Conservation (phyloP, 139 green algal species). For the Chlamydomonas sp. region DNA sequence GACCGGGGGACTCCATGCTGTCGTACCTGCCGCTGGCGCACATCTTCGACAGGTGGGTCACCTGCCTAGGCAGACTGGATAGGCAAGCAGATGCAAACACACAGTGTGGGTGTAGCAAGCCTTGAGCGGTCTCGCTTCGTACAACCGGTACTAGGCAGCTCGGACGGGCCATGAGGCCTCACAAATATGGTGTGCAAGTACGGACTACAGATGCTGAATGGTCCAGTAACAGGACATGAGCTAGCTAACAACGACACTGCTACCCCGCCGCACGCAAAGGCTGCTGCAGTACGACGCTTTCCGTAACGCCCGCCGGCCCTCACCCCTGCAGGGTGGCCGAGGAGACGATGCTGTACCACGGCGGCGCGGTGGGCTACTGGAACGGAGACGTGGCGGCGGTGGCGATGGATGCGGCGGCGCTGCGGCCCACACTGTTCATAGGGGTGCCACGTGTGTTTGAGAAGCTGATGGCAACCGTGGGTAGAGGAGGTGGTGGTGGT, state of each 20-base stretch:
- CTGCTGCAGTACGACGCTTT: neutral
- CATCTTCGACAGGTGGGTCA: constrained; percentile 84
- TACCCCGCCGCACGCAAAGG: neutral
- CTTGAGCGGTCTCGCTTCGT: neutral
- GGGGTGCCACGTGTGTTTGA: constrained; percentile 89
- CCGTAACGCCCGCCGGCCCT: too few relatives aligned
- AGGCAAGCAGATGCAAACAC: too few relatives aligned
- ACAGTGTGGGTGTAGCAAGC: neutral
- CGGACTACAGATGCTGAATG: neutral
- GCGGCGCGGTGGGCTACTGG: constrained; percentile 74
- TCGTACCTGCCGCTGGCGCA: constrained; percentile 87
- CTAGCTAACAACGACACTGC: too few relatives aligned
- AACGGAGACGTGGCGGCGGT: constrained; percentile 76
- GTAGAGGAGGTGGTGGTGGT: neutral
- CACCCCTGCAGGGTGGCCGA: constrained; percentile 61
- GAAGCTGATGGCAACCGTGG: constrained; percentile 49
- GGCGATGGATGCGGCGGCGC: constrained; percentile 76
- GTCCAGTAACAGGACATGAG: too few relatives aligned
- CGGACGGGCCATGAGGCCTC: neutral
- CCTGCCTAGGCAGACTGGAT: too few relatives aligned
- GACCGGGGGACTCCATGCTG: constrained; percentile 64
- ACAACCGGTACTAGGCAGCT: neutral
- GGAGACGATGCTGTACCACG: constrained; percentile 67
- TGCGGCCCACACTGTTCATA: constrained; percentile 81
- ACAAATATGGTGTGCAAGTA: neutral